These are phyloP conservation scores for Gremmenia infestans DNA, from an alignment of 2,329 filamentous ascomycete genomes.

Conservation along the genomic window DNA sequence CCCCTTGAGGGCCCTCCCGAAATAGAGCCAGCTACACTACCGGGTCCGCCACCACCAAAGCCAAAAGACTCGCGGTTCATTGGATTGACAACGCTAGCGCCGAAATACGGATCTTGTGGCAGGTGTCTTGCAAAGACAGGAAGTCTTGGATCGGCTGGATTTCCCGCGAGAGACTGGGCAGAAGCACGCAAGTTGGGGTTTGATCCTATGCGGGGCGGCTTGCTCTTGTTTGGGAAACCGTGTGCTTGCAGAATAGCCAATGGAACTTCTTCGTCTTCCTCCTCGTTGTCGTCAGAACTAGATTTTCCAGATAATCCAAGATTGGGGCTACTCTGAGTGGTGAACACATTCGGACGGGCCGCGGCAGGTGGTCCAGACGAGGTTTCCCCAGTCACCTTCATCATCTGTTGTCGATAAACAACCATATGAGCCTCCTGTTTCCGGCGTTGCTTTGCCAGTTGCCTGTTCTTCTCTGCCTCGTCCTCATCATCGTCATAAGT, in stretches of 20 bases:
- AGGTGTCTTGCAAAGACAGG: constrained; percentile 80
- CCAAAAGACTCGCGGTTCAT: constrained; percentile 70
- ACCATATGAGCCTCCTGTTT: constrained; percentile 89
- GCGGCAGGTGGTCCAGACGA: constrained; percentile 37
- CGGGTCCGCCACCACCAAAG: constrained; percentile 57
- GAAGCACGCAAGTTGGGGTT: constrained; percentile 65
- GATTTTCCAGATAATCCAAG: constrained; percentile 32
- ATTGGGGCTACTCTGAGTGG: constrained; percentile 60
- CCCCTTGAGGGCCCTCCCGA: constrained; percentile 30
- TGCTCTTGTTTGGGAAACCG: constrained; percentile 75
- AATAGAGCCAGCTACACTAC: constrained; percentile 46
- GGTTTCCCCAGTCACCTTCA: constrained; percentile 83
- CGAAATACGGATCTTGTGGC: constrained; percentile 80
- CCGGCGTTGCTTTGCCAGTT: constrained; percentile 69
- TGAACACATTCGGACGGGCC: constrained; percentile 47
- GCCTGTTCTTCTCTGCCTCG: constrained; percentile 68
- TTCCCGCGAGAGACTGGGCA: constrained; percentile 53
- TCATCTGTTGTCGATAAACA: constrained; percentile 91
- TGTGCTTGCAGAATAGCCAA: constrained; percentile 83
- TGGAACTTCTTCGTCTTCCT: constrained; percentile 77
- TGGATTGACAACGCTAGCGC: constrained; percentile 69
- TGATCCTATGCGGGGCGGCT: constrained; percentile 66
- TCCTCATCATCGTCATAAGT: constrained; percentile 73
- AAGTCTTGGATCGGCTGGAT: constrained; percentile 44
- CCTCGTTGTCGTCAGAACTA: constrained; percentile 16